Evolutionary conservation across 129 eudicot genomes (phyloP).

Genomic region (Arctium lappa): DNA sequence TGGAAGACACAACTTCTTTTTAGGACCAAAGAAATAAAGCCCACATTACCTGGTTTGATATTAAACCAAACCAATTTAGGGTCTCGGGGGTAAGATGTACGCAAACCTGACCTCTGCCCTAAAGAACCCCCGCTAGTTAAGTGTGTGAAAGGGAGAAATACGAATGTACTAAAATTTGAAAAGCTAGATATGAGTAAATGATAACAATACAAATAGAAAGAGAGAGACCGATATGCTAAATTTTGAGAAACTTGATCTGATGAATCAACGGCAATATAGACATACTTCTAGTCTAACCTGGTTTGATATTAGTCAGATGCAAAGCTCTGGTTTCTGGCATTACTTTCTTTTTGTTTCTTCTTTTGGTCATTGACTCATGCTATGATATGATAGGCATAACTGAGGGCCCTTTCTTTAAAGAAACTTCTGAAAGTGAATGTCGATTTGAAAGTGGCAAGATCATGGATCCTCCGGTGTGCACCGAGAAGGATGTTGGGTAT

Average conservation of each 20-base stretch:
- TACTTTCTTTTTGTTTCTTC: neutral
- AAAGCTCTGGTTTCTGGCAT: too few relatives aligned
- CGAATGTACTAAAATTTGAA: too few relatives aligned
- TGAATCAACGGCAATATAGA: too few relatives aligned
- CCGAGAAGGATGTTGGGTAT: constrained; percentile 31
- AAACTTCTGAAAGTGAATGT: constrained; percentile 4
- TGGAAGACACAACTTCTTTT: neutral
- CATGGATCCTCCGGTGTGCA: neutral
- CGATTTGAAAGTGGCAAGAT: constrained; percentile 23
- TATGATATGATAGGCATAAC: constrained; percentile 30
- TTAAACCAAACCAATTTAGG: too few relatives aligned
- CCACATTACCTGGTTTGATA: neutral
- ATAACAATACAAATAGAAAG: too few relatives aligned
- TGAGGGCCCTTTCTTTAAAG: constrained; percentile 15
- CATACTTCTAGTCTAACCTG: too few relatives aligned
- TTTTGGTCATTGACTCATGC: constrained; percentile 19
- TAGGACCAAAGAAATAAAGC: neutral
- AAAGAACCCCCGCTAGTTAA: neutral
- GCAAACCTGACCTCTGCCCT: neutral
- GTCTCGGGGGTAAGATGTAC: too few relatives aligned
- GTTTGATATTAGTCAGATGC: too few relatives aligned
- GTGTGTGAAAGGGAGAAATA: too few relatives aligned
- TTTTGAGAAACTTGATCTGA: too few relatives aligned
- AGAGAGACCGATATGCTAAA: too few relatives aligned
- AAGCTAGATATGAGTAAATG: too few relatives aligned